A percentile compares a stretch with the other conserved stretches of the same genome.
Evolutionary conservation across 805 yeast species (phyloP).

Genomic region (Saturnispora silvae): DNA sequence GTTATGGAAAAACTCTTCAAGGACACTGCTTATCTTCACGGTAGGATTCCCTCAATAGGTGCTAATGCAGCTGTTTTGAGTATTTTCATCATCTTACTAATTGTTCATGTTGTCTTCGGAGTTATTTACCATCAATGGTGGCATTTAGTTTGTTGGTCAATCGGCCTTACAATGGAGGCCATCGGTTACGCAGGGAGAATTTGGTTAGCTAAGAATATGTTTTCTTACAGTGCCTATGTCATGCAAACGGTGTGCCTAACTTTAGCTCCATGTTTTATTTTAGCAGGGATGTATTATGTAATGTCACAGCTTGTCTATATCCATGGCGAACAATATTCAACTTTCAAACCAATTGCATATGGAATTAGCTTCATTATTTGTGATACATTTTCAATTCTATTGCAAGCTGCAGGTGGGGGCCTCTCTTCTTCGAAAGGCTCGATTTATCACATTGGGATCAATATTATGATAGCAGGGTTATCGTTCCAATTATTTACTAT

Average conservation of each 20-base stretch:
- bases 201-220: constrained; percentile 28
- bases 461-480: constrained; percentile 65
- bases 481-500: constrained; percentile 62
- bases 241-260: constrained; percentile 55
- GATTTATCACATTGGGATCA: constrained; percentile 14
- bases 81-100: constrained; percentile 39
- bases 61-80: constrained; percentile 51
- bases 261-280: constrained; percentile 65
- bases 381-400: constrained; percentile 47
- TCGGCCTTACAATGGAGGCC: constrained; percentile 50
- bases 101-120: constrained; percentile 33
- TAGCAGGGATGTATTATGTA: constrained; percentile 67
- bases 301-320: constrained; percentile 51
- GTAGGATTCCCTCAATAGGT: constrained; percentile 38
- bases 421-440: constrained; percentile 21
- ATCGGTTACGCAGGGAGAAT: constrained; percentile 59
- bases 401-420: constrained; percentile 71
- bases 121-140: constrained; percentile 47
- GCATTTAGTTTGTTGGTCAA: constrained; percentile 47
- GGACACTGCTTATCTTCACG: constrained; percentile 24
- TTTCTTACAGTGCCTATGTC: constrained; percentile 31
- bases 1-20: constrained; percentile 13
- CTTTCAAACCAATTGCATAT: constrained; percentile 40
- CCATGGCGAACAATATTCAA: constrained; percentile 42
- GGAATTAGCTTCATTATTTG: constrained; percentile 49